A percentile compares a stretch with the other conserved stretches of the same genome.
phyloP scores from a whole-genome alignment of 306 rosid genomes.

The Pueraria montana region DNA sequence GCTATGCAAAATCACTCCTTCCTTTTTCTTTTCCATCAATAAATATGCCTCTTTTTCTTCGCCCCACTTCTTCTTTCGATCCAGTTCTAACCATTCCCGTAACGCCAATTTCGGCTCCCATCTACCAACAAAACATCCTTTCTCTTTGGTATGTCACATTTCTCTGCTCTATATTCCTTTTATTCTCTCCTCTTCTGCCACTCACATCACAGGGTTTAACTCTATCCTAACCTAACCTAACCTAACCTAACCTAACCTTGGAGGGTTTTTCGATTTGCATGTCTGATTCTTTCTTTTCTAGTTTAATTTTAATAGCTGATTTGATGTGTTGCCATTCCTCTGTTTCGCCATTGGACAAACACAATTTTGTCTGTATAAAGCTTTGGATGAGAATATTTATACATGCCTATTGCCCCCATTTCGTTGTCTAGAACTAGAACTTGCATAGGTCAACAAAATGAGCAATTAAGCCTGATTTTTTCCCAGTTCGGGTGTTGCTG shows the following conservation, averaged over 20 bases:
- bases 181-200: not conserved
- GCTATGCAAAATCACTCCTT: constrained; percentile 51
- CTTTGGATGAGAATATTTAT: not conserved
- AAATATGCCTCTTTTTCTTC: constrained; percentile 48
- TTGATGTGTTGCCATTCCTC: constrained; percentile 37
- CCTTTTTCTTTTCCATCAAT: constrained; percentile 43
- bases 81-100: constrained; percentile 46
- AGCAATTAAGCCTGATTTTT: not conserved
- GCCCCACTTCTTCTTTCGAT: constrained; percentile 39
- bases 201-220: constrained; percentile 43
- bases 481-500: not conserved
- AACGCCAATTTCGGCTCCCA: constrained; percentile 42
- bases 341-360: constrained; percentile 4
- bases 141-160: constrained; percentile 50
- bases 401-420: not conserved
- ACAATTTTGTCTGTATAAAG: not conserved
- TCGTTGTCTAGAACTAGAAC: not conserved
- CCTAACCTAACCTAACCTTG: not conserved
- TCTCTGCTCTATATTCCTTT: constrained; percentile 36
- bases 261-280: constrained; percentile 34
- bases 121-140: constrained; percentile 4
- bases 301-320: not conserved
- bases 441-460: not conserved
- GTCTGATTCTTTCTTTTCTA: not conserved
- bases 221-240: not conserved